Evolutionary conservation across 2,329 filamentous ascomycete species (phyloP).

Genomic region (Pseudocercospora vitis): DNA sequence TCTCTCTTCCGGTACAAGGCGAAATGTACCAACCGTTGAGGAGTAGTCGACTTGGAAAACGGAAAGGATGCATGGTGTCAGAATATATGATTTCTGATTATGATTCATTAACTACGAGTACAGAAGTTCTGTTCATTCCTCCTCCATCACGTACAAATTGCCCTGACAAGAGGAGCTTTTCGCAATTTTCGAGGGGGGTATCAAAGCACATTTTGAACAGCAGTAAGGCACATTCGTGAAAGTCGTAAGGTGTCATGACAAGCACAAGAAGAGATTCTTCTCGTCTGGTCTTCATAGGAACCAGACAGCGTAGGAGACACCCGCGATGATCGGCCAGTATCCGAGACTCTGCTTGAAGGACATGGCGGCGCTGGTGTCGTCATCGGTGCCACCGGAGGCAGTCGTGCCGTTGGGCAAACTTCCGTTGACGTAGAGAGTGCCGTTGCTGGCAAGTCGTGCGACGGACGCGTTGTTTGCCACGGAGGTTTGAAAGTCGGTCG

Average conservation of each 20-base stretch:
- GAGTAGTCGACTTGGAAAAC: too few relatives aligned
- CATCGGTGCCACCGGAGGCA: constrained; percentile 41
- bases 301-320: constrained; percentile 40
- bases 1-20: too few relatives aligned
- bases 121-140: neutral
- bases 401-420: constrained; percentile 59
- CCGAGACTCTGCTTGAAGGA: constrained; percentile 26
- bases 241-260: constrained; percentile 1
- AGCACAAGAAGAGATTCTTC: too few relatives aligned
- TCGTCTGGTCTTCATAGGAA: constrained; percentile 28
- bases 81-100: too few relatives aligned
- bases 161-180: too few relatives aligned
- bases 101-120: neutral
- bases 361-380: constrained; percentile 17
- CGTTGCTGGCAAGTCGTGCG: constrained; percentile 60
- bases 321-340: constrained; percentile 42
- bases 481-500: constrained; percentile 59
- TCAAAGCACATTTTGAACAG: too few relatives aligned
- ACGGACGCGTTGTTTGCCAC: constrained; percentile 61
- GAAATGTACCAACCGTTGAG: too few relatives aligned
- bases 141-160: too few relatives aligned
- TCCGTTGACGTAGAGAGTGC: constrained; percentile 68
- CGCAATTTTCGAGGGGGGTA: neutral
- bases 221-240: neutral
- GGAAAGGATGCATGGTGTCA: too few relatives aligned